A percentile compares a stretch with the other conserved stretches of the same genome.
These are phyloP conservation scores for Chaetothyriales sp. DNA, from an alignment of 2,329 filamentous ascomycete species.

Conservation along the genomic window DNA sequence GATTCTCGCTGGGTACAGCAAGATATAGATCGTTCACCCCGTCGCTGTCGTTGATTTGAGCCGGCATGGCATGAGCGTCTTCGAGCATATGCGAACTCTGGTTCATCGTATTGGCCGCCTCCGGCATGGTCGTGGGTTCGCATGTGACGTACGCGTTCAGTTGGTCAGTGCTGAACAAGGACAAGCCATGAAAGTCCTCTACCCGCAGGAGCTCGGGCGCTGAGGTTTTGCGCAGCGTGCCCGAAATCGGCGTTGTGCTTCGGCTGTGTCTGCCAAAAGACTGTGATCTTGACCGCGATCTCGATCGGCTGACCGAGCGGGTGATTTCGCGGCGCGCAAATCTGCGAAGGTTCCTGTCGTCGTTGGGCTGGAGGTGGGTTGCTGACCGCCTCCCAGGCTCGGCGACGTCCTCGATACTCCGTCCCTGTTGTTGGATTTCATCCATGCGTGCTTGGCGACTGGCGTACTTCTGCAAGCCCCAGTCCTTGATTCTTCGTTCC, in stretches of 20 bases:
- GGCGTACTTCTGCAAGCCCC: constrained; percentile 16
- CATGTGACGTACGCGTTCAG: neutral
- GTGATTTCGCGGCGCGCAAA: constrained; percentile 16
- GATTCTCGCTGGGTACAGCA: too few relatives aligned
- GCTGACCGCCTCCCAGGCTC: constrained; percentile 11
- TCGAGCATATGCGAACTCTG: too few relatives aligned
- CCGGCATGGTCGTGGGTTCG: too few relatives aligned
- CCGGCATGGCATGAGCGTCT: too few relatives aligned
- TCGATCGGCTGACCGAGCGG: constrained; percentile 4
- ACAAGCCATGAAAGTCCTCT: too few relatives aligned
- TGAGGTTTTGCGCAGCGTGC: neutral
- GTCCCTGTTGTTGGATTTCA: constrained; percentile 13
- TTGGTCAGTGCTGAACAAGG: neutral
- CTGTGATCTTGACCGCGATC: constrained; percentile 10
- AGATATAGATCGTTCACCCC: too few relatives aligned
- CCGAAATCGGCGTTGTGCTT: neutral
- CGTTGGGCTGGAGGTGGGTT: constrained; percentile 9
- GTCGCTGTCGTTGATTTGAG: too few relatives aligned
- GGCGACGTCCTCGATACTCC: constrained; percentile 13
- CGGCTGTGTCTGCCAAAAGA: constrained; percentile 4
- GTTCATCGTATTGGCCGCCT: too few relatives aligned
- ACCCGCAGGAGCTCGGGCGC: too few relatives aligned
- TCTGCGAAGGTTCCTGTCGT: constrained; percentile 16
- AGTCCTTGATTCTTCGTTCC: constrained; percentile 19
- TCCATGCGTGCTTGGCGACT: constrained; percentile 13